Evolutionary conservation across 768 basidiomycete genomes (phyloP), one percentile per base, ranked within the genome.

Genomic region (Collybia sordida): DNA sequence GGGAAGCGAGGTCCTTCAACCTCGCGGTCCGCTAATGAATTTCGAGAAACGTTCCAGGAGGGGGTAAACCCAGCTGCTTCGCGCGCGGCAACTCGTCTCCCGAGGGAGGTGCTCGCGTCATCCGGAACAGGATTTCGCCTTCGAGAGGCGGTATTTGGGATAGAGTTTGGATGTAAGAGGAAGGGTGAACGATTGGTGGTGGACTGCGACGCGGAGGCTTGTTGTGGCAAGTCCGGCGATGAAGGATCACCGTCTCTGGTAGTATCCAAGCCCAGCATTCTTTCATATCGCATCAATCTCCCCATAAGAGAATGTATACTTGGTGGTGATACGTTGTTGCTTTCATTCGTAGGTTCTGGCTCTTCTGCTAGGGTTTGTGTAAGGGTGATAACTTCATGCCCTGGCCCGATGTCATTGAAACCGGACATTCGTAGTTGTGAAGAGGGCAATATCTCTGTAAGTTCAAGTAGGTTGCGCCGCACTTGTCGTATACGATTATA

Each of bases 401-500:
- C 71, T 15, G 75, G 73, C 43, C 71, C 69, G 52, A 79, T 64
- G 51, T 65, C 62, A 54, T 59, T 61, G 57, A 18, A 4, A 8
- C 43, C 50, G 15, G 34, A 41, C 31, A 45, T n/a, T 21, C 46
- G 55, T 28, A 12, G 28, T 25, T 27, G 51, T 6, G 12, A 21
- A 25, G 68, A 53, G 52, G 69, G 60, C 17, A 67, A 41, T n/a
- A 63, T 61, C n/a, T 72, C 71, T 6, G 72, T 64, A 15, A 81
- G 64, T 51, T 71, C 70, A 44, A 75, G 64, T 28, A 85, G 70
- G 53, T 71, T 80, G 24, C 72, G 73, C 51, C 82, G 75, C 43
- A 83, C 74, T 62, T 78, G 75, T 42, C 74, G 73, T 59, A 84
- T 78, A 40, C 79, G 75, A 53, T 69, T 72, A 62, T 79, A 81